Conservation (phyloP, 805 yeast species). For the Myxozyma lipomycoides region DNA sequence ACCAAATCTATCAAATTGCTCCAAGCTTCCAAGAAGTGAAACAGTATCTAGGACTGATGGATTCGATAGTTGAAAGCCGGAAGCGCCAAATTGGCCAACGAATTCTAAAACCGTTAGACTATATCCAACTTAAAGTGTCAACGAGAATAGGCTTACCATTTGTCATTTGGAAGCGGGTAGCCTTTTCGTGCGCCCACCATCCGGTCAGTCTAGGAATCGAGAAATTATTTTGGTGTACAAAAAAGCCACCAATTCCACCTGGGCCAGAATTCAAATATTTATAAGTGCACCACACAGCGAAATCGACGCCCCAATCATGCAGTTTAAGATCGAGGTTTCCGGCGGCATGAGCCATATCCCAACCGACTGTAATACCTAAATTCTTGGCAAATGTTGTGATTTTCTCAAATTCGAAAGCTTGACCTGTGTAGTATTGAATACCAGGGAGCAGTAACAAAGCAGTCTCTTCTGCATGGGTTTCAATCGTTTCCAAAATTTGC, state of each 20-base stretch:
- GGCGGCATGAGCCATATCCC: slow-evolving; percentile 95
- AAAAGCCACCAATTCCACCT: slow-evolving; percentile 86
- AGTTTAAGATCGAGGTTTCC: slow-evolving; percentile 76
- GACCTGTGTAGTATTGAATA: slow-evolving; percentile 90
- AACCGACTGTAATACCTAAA: slow-evolving; percentile 56
- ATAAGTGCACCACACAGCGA: slow-evolving; percentile 93
- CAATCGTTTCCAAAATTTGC: slow-evolving; percentile 56
- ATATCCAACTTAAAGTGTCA: background rate
- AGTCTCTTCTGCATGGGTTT: slow-evolving; percentile 53
- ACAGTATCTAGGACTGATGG: slow-evolving; percentile 86
- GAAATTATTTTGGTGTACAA: slow-evolving; percentile 54
- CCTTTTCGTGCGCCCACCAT: slow-evolving; percentile 91
- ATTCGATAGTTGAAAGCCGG: slow-evolving; percentile 85
- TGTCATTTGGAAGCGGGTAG: slow-evolving; percentile 69
- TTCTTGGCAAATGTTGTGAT: slow-evolving; percentile 65
- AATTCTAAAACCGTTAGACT: slow-evolving; percentile 29
- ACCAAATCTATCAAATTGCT: slow-evolving; percentile 55
- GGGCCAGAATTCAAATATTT: slow-evolving; percentile 91
- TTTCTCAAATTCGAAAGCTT: slow-evolving; percentile 65
- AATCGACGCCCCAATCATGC: slow-evolving; percentile 89
- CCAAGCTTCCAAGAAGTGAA: slow-evolving; percentile 62
- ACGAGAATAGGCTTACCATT: slow-evolving; percentile 10
- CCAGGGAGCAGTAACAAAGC: slow-evolving; percentile 82
- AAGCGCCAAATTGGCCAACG: slow-evolving; percentile 71
- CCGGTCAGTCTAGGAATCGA: slow-evolving; percentile 75